Base-by-base conservation (phyloP, 2,329 filamentous ascomycete genomes). In the Aspergillus bombycis region DNA sequence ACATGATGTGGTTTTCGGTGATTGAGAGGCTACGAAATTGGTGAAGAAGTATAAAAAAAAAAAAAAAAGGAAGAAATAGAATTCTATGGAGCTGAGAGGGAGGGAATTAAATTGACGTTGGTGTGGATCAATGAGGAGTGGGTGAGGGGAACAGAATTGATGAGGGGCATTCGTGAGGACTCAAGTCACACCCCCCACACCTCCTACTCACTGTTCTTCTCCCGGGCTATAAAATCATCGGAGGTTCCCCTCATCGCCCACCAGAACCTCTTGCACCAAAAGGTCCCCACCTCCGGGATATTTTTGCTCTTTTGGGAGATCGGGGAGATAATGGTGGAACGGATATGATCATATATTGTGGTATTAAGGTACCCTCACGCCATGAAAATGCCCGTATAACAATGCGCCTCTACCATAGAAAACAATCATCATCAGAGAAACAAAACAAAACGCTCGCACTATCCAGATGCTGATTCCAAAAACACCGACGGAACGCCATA, bases 401-500 rank as follows among this genome's bases (percentile, higher is more conserved):
- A 16, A 50, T 63, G 48, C 41, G 11, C 43, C 43, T 2, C n/a
- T 12, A 23, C 43, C 43, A 23, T 12, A 23, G 23, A 32, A 58
- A 48, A 55, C 6, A 38, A 53, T 36, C 34, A 36, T 36, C 34
- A 36, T 16, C 14, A 50, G 16, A 43, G 21, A 16, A 38, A 56
- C 30, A 9, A 54, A 45, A 53, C 41, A 53, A 57, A 54, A 28
- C 46, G 23, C 46, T 50, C 23, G 9, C 14, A 8, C 38, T 41
- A 52, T 4, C 26, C 48, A n/a, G 16, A 32, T 34, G 28, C 48
- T 32, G 71, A 79, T 61, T 73, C 79, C 68, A 97, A 83, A 79
- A 93, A 97, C 66, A 97, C 92, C 34, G 66, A 62, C 10, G 95
- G 95, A 74, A 99, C 90, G 19, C 95, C 95, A 81, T 98, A 99